Evolutionary conservation across 768 basidiomycete species (phyloP).

Genomic region (Lanmaoa pseudosensibilis): DNA sequence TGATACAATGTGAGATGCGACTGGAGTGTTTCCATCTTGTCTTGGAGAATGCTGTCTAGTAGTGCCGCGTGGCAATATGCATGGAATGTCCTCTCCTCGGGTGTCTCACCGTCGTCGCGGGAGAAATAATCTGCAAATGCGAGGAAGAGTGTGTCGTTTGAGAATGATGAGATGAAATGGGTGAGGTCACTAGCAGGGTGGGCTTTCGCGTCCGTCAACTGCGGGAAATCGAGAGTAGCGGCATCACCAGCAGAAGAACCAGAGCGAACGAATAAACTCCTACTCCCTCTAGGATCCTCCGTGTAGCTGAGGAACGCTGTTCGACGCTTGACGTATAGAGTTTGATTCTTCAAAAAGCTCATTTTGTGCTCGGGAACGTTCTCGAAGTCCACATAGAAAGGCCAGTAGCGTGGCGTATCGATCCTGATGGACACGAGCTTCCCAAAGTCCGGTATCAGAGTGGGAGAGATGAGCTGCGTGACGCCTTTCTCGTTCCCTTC

Average conservation of each 20-base stretch:
- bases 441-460: conserved; percentile 87
- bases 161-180: conserved; percentile 85
- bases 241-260: conserved; percentile 83
- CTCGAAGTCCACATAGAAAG: conserved; percentile 80
- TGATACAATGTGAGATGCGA: conserved; percentile 71
- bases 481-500: conserved; percentile 64
- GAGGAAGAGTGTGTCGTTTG: conserved; percentile 76
- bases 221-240: conserved; percentile 83
- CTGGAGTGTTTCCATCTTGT: conserved; percentile 79
- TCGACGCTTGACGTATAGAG: conserved; percentile 87
- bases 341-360: conserved; percentile 71
- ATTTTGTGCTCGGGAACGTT: conserved; percentile 65
- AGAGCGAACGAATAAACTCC: conserved; percentile 86
- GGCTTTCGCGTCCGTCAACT: conserved; percentile 61
- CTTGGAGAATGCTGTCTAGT: conserved; percentile 87
- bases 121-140: conserved; percentile 81
- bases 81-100: conserved; percentile 61
- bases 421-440: conserved; percentile 79
- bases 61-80: conserved; percentile 74
- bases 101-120: conserved; percentile 56
- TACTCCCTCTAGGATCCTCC: conserved; percentile 90
- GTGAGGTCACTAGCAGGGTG: conserved; percentile 74
- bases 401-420: conserved; percentile 96
- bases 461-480: conserved; percentile 86
- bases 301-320: conserved; percentile 92